A percentile compares a stretch with the other conserved stretches of the same genome.
Conservation (phyloP, 495 filamentous ascomycete genomes). For the Penicillium taxi region DNA sequence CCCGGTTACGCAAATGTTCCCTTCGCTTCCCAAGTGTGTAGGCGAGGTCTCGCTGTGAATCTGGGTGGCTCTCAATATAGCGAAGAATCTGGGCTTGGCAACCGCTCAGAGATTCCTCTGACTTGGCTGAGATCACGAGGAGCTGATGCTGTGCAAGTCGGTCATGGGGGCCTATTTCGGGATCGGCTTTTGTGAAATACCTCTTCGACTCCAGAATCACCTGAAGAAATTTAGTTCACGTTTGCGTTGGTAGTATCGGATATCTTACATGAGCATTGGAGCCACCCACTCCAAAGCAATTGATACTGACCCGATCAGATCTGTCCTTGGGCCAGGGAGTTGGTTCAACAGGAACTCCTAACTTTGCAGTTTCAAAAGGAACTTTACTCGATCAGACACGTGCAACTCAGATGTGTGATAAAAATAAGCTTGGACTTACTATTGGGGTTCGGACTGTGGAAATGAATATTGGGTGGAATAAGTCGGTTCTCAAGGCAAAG, state of each 20-base stretch:
- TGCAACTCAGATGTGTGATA: too few relatives aligned
- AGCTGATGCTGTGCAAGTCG: too few relatives aligned
- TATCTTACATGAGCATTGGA: conserved; percentile 55
- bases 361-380: conserved; percentile 21
- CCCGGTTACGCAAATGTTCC: conserved; percentile 15
- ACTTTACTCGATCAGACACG: too few relatives aligned
- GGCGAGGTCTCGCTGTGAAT: conserved; percentile 12
- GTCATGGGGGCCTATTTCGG: background rate
- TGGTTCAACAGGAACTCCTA: conserved; percentile 12
- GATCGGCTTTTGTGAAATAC: conserved; percentile 1
- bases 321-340: conserved; percentile 13
- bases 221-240: background rate
- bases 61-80: conserved; percentile 9
- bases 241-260: conserved; percentile 16
- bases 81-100: conserved; percentile 1
- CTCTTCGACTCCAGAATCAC: conserved; percentile 3
- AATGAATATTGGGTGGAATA: background rate
- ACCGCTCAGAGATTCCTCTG: conserved; percentile 8
- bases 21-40: conserved; percentile 21
- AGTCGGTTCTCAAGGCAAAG: background rate
- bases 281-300: conserved; percentile 59
- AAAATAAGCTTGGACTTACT: background rate
- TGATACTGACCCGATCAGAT: conserved; percentile 45
- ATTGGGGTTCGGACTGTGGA: background rate
- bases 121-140: too few relatives aligned